These are phyloP conservation scores for Penicillium manginii DNA, from an alignment of 495 filamentous ascomycete genomes.

Conservation along the genomic window DNA sequence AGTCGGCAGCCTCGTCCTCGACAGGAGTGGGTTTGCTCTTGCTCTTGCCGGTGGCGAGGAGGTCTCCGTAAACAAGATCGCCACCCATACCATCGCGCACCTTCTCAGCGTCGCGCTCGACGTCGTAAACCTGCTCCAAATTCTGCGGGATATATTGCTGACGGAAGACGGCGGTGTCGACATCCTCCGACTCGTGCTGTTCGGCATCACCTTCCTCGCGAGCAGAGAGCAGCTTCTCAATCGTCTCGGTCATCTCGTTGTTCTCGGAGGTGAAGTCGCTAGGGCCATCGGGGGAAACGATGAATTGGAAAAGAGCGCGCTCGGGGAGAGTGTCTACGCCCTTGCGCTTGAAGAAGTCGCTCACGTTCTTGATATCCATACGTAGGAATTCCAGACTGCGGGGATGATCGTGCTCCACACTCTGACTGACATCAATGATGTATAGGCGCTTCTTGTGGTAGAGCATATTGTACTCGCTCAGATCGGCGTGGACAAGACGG, in stretches of 20 bases:
- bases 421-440: slow-evolving; percentile 97
- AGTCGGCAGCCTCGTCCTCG: slow-evolving; percentile 39
- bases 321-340: slow-evolving; percentile 79
- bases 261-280: slow-evolving; percentile 36
- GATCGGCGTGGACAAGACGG: slow-evolving; percentile 88
- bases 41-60: slow-evolving; percentile 72
- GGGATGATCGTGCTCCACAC: slow-evolving; percentile 95
- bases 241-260: slow-evolving; percentile 48
- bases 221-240: slow-evolving; percentile 53
- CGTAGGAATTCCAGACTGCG: slow-evolving; percentile 87
- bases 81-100: slow-evolving; percentile 71
- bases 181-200: slow-evolving; percentile 54
- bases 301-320: slow-evolving; percentile 75
- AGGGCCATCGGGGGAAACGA: slow-evolving; percentile 62
- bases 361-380: slow-evolving; percentile 97
- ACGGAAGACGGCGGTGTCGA: slow-evolving; percentile 89
- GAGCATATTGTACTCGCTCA: slow-evolving; percentile 96
- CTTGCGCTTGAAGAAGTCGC: slow-evolving; percentile 86
- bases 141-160: slow-evolving; percentile 95
- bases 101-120: slow-evolving; percentile 85
- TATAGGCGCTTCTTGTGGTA: slow-evolving; percentile 83
- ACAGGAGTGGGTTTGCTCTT: slow-evolving; percentile 50
- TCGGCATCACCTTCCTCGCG: slow-evolving; percentile 45
- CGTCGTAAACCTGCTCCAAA: slow-evolving; percentile 91
- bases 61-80: slow-evolving; percentile 76